phyloP scores from a whole-genome alignment of 257 asterid genomes.

The Gardenia jasminoides region DNA sequence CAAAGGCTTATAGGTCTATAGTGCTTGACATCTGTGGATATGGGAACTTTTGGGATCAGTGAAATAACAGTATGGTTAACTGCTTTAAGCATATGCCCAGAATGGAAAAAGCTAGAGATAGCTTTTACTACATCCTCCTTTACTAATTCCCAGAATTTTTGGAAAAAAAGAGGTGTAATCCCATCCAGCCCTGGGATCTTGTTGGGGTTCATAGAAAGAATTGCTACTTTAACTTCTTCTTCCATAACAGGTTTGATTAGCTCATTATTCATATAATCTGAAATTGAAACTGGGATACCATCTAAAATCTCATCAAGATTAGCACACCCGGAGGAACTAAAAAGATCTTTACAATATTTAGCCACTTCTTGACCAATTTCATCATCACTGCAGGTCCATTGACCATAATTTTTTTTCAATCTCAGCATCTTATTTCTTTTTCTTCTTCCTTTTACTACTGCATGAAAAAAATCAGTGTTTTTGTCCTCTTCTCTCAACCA shows the following conservation, averaged over 20 bases:
- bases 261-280: neutral
- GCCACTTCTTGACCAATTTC: neutral
- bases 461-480: neutral
- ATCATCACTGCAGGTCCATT: rapidly evolving
- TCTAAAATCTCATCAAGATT: neutral
- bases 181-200: neutral
- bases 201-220: neutral
- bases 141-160: neutral
- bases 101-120: neutral
- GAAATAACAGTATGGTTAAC: neutral
- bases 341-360: neutral
- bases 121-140: neutral
- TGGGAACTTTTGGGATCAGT: no score
- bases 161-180: neutral
- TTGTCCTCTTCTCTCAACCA: neutral
- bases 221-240: neutral
- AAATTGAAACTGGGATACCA: rapidly evolving
- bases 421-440: neutral
- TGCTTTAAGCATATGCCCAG: neutral
- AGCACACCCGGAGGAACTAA: neutral
- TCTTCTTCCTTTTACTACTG: neutral
- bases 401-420: neutral
- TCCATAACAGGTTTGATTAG: neutral
- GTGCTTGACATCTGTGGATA: neutral
- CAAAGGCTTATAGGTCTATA: neutral